Evolutionary conservation across 768 basidiomycete species (phyloP), one percentile per base, ranked within the genome.

Genomic region (Grammothele lineata): DNA sequence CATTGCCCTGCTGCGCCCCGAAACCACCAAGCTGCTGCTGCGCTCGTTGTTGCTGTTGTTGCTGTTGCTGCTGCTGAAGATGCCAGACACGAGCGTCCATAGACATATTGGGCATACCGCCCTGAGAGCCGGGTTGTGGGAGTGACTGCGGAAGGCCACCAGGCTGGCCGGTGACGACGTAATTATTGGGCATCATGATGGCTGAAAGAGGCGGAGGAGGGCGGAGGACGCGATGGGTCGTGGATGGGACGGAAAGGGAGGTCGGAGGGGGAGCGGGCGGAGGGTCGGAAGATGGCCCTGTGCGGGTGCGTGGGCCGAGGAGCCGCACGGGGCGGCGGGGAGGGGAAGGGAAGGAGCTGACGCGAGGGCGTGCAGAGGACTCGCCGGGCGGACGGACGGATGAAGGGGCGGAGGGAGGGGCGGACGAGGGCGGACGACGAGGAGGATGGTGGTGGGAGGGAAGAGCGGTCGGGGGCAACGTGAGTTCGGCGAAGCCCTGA

Each of bases 1-100:
- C 51, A 41, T 43, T 37, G n/a, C 34, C 25, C 37, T 37, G 26
- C 40, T 26, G 21, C 21, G 41, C 27, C 24, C 37, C 10, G 9
- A 41, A n/a, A 32, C 22, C 38, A 40, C 38, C 37, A 25, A 49
- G 39, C 37, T 43, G 47, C 18, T 48, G 43, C 19, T 49, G 41
- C 24, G 50, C 51, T n/a, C 43, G 47, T 34, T 43, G 46, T 21
- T 39, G 50, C 37, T 54, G 54, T 17, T 54, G 50, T 25, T 51
- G 50, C 18, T 50, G 57, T 24, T 48, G 48, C 21, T 50, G 70
- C 60, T 75, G 73, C 61, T 76, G 74, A 63, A 78, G 74, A 63
- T 76, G 75, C 83, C 81, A 84, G 57, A 77, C 68, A 50, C 73
- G 76, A 51, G 54, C 54, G 61, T 83, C 81, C 7, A 61, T 72